Evolutionary conservation across 139 green algal genomes (phyloP).

Genomic region (Ettlia oleoabundans): DNA sequence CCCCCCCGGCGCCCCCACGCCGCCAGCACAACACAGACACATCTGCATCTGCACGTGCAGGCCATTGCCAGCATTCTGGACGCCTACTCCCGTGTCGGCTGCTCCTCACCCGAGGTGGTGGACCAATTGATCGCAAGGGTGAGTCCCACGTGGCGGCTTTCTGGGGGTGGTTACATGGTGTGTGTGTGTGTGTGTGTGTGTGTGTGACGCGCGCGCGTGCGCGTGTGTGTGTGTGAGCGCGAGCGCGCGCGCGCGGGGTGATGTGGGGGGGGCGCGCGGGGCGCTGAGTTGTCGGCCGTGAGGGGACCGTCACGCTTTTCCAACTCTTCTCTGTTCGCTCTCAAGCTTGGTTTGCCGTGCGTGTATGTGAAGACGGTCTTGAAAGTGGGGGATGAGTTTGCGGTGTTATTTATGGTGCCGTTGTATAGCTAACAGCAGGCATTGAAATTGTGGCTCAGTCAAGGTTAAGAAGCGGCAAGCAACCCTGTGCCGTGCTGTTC

Average conservation of each 20-base stretch:
- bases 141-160: background rate
- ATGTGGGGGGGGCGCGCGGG: too few species aligned
- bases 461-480: too few species aligned
- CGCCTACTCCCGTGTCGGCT: constrained; percentile 49
- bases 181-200: too few species aligned
- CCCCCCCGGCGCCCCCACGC: background rate
- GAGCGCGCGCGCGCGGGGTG: too few species aligned
- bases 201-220: background rate
- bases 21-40: background rate
- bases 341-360: too few species aligned
- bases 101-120: constrained; percentile 42
- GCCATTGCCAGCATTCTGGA: constrained; percentile 50
- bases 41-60: background rate
- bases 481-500: too few species aligned
- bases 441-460: too few species aligned
- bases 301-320: background rate
- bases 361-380: too few species aligned
- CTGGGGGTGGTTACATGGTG: background rate
- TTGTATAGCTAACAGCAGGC: too few species aligned
- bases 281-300: background rate
- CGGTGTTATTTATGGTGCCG: too few species aligned
- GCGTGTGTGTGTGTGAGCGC: too few species aligned
- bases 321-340: background rate
- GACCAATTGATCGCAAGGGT: constrained; percentile 37
- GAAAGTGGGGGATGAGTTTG: too few species aligned